Base-by-base conservation (phyloP, 1,139 yeast species). In the Taphrina populina region DNA sequence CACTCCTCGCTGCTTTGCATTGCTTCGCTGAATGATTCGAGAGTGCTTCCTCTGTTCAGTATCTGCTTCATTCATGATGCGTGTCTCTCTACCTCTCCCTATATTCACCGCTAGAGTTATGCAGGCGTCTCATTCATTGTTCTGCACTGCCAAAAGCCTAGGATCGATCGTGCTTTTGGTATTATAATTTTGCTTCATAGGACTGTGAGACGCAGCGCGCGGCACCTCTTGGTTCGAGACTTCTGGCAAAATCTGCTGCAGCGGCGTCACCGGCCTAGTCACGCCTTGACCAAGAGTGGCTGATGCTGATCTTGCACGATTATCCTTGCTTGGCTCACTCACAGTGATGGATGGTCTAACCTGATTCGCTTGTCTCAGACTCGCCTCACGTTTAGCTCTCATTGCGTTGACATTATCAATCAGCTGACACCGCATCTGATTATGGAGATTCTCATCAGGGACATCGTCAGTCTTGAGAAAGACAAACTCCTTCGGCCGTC, bases 401-500 rank as follows among this genome's bases (percentile, higher is more conserved):
- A 43, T 43, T 8, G 47, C 11, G 27, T 43, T 43, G 36, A 43
- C 47, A 20, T 43, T 43, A 20, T 29, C 23, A 15, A 43, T 43
- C 36, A 43, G 13, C 13, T 43, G 47, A 13, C 32, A 37, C 7
- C 47, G 29, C 47, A 43, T 43, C 36, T 43, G 47, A 20, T 20
- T 23, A 19, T 43, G 47, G 7, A 43, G 15, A 11, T 43, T 30
- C 4, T 43, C 47, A 20, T 43, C 47, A 6, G 47, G 47, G 15
- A 19, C 19, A 30, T 43, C 47, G 27, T 43, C 47, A 13, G 47
- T 43, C 36, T 43, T 43, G 27, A 43, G 36, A 20, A 43, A 43
- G 37, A 43, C 47, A 43, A 43, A 43, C 29, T 43, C 47, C 15
- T 43, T 43, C 13, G 47, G 47, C 11, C 47, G 24, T 2, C 47